Percentiles rank a stretch among this genome's conserved stretches.
phyloP scores from a whole-genome alignment of 2,329 filamentous ascomycete species.

The Teratosphaeria zuluensis region DNA sequence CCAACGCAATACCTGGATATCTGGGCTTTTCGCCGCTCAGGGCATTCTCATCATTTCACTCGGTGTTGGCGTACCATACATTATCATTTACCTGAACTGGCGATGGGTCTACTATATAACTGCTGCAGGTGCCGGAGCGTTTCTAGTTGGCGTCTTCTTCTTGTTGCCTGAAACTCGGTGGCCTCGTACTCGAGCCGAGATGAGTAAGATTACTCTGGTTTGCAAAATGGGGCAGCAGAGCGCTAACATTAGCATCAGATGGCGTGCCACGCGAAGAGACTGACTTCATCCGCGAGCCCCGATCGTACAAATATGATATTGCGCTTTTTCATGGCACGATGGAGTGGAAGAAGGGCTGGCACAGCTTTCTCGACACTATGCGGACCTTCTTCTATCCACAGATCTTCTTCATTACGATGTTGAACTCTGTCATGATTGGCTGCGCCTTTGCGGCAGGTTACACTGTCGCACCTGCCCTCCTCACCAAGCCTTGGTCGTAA shows the following conservation, averaged over 20 bases:
- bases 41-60: conserved; percentile 22
- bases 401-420: conserved; percentile 24
- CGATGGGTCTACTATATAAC: conserved; percentile 23
- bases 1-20: conserved; percentile 23
- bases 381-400: conserved; percentile 23
- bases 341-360: conserved; percentile 17
- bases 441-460: conserved; percentile 18
- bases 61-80: conserved; percentile 20
- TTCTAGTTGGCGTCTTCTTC: conserved; percentile 16
- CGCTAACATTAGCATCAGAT: background rate
- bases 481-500: conserved; percentile 16
- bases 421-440: conserved; percentile 23
- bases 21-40: conserved; percentile 19
- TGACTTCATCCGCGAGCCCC: conserved; percentile 3
- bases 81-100: conserved; percentile 19
- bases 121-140: conserved; percentile 13
- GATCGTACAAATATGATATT: conserved; percentile 17
- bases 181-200: conserved; percentile 15
- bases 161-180: conserved; percentile 23
- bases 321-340: conserved; percentile 14
- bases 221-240: background rate
- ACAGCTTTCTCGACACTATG: conserved; percentile 21
- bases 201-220: conserved; percentile 8
- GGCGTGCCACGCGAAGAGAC: background rate
- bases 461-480: conserved; percentile 16